phyloP scores from a whole-genome alignment of 345 rosid species.

The Euclidium syriacum region DNA sequence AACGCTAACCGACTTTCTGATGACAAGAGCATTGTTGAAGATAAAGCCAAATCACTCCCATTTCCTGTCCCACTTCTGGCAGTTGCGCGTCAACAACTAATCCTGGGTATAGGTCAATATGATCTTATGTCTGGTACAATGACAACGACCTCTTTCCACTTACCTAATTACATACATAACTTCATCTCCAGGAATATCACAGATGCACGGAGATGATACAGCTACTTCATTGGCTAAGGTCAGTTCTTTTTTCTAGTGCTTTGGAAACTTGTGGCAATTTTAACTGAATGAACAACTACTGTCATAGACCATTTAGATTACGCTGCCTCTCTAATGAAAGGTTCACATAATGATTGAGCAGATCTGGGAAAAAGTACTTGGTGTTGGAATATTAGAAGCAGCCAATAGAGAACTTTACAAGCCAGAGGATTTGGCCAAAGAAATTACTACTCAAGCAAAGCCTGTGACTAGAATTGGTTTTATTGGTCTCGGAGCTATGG shows the following conservation, averaged over 20 bases:
- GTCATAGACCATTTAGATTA: background rate
- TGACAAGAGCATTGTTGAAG: conserved; percentile 60
- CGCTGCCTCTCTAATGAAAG: conserved; percentile 2
- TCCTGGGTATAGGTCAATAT: conserved; percentile 47
- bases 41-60: conserved; percentile 61
- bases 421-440: conserved; percentile 66
- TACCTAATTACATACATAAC: background rate
- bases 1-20: conserved; percentile 24
- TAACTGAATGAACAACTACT: background rate
- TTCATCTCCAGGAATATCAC: conserved; percentile 50
- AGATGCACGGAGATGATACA: conserved; percentile 39
- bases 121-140: background rate
- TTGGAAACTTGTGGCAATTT: conserved; percentile 1
- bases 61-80: conserved; percentile 85
- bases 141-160: background rate
- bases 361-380: conserved; percentile 67
- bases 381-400: conserved; percentile 56
- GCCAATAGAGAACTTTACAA: conserved; percentile 59
- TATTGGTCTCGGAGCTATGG: conserved; percentile 99
- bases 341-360: conserved; percentile 25
- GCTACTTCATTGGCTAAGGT: conserved; percentile 59
- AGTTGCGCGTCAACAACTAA: conserved; percentile 74
- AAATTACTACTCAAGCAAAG: conserved; percentile 47
- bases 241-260: conserved; percentile 10
- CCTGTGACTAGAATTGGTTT: conserved; percentile 66